Conservation (phyloP, 2,329 filamentous ascomycete genomes). For the Trichoderma brevicompactum region DNA sequence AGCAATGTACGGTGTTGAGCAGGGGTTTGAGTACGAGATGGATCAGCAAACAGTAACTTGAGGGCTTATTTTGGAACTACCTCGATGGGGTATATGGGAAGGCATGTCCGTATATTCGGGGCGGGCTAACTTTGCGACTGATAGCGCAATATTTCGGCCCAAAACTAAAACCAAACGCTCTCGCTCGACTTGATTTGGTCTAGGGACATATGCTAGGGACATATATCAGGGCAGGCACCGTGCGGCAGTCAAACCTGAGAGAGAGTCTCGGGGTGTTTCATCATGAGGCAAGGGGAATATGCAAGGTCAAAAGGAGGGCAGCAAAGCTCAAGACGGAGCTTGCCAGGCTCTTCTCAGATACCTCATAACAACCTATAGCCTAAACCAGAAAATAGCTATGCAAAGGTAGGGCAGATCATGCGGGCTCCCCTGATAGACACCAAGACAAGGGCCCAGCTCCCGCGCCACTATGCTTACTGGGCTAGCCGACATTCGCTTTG, state of each 20-base stretch:
- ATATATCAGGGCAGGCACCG: neutral
- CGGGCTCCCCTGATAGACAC: neutral
- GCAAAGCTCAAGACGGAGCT: slow-evolving; percentile 20
- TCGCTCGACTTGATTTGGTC: slow-evolving; percentile 9
- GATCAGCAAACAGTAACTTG: neutral
- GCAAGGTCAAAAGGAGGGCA: slow-evolving; percentile 19
- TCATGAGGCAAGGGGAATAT: slow-evolving; percentile 10
- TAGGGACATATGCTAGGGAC: neutral
- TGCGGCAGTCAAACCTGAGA: neutral
- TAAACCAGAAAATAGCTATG: neutral
- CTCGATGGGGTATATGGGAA: neutral
- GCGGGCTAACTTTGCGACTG: too few relatives aligned
- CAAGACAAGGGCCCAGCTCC: neutral
- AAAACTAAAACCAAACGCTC: too few relatives aligned
- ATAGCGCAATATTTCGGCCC: too few relatives aligned
- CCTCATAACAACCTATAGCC: neutral
- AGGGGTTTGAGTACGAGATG: neutral
- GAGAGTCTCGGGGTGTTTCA: slow-evolving; percentile 23
- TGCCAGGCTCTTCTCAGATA: neutral
- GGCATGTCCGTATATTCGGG: neutral
- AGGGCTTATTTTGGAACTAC: neutral
- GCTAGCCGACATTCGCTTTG: too few relatives aligned
- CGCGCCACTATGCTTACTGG: too few relatives aligned
- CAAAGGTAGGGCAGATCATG: neutral
- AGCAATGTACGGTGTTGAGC: slow-evolving; percentile 3